phyloP scores from a whole-genome alignment of 768 basidiomycete species.

The Panus rudis region DNA sequence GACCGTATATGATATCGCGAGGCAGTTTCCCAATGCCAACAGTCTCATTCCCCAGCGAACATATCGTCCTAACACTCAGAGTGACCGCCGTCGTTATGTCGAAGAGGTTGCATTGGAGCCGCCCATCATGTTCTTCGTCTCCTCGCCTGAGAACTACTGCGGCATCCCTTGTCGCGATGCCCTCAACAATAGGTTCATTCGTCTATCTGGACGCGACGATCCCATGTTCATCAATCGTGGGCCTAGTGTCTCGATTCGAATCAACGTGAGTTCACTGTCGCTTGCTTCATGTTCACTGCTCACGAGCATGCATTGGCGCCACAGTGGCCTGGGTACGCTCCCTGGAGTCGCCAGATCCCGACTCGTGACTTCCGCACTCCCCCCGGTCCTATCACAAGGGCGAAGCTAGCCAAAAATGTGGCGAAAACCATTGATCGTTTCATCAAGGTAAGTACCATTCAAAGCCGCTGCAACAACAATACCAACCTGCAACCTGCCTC shows the following conservation, averaged over 20 bases:
- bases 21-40: neutral
- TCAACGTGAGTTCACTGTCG: conserved; percentile 45
- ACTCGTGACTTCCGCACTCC: conserved; percentile 77
- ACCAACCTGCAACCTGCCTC: neutral
- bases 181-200: conserved; percentile 49
- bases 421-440: conserved; percentile 72
- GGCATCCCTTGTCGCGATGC: conserved; percentile 64
- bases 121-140: conserved; percentile 57
- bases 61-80: conserved; percentile 72
- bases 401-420: conserved; percentile 73
- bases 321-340: conserved; percentile 76
- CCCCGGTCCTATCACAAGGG: conserved; percentile 67
- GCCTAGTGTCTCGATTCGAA: conserved; percentile 72
- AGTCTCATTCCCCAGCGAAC: conserved; percentile 57
- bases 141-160: conserved; percentile 44
- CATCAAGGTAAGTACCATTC: conserved; percentile 38
- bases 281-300: conserved; percentile 2
- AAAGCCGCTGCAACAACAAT: neutral
- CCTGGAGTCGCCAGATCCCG: conserved; percentile 78
- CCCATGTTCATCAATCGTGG: conserved; percentile 66
- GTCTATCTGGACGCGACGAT: conserved; percentile 52
- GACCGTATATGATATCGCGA: conserved; percentile 13
- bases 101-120: conserved; percentile 57
- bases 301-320: conserved; percentile 5
- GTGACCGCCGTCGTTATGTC: conserved; percentile 71